Percentiles rank a stretch among this genome's conserved stretches.
Conservation (phyloP, 371 early-diverging fungal species). For the Mortierella sp. region DNA sequence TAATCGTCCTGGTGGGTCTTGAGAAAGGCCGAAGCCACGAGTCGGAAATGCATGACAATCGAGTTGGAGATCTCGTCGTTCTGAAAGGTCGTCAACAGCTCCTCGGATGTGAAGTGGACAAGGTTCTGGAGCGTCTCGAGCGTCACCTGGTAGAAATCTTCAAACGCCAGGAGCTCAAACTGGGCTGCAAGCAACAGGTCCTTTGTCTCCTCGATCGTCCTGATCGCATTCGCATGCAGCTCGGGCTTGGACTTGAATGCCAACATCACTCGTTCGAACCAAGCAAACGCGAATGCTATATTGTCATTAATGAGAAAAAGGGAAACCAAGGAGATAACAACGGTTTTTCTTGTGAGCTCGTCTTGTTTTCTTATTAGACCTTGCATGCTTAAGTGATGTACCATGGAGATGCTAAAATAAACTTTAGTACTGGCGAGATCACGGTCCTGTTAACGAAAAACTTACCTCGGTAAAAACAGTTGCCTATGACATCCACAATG, state of each 20-base stretch:
- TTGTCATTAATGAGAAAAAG: not conserved
- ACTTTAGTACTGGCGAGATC: no score
- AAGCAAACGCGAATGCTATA: slow-evolving; percentile 76
- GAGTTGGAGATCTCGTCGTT: slow-evolving; percentile 74
- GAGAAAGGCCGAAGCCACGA: slow-evolving; percentile 76
- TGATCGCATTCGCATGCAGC: slow-evolving; percentile 55
- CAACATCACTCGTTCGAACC: slow-evolving; percentile 72
- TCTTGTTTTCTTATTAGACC: no score
- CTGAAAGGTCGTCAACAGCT: slow-evolving; percentile 69
- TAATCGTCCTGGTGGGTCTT: slow-evolving; percentile 75
- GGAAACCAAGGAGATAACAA: not conserved
- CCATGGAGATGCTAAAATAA: slow-evolving; percentile 3
- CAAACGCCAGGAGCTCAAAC: slow-evolving; percentile 72
- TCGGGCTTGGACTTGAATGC: slow-evolving; percentile 32
- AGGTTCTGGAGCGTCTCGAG: slow-evolving; percentile 60
- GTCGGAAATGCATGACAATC: slow-evolving; percentile 76
- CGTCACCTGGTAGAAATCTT: slow-evolving; percentile 74
- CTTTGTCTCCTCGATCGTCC: slow-evolving; percentile 60
- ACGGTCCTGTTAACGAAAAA: no score
- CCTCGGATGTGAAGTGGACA: slow-evolving; percentile 53
- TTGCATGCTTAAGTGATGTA: no score
- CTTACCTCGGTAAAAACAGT: slow-evolving; percentile 83
- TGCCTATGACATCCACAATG: slow-evolving; percentile 59
- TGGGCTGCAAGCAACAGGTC: slow-evolving; percentile 65
- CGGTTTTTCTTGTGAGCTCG: not conserved